Percentiles rank a stretch among this genome's conserved stretches.
phyloP scores from a whole-genome alignment of 345 rosid genomes.

The Ricinus communis region DNA sequence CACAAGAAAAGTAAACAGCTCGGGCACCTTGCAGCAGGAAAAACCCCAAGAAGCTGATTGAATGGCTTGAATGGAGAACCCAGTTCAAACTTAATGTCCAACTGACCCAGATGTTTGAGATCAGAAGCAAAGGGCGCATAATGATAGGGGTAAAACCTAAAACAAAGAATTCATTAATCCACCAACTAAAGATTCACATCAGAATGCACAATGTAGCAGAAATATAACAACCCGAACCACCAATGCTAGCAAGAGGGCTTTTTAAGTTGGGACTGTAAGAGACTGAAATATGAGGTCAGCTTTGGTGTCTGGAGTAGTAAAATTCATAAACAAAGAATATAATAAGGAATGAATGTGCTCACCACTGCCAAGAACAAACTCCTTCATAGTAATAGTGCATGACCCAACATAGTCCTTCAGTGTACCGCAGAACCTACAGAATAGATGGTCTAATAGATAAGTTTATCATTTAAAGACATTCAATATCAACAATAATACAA shows the following conservation, averaged over 20 bases:
- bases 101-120: conserved; percentile 67
- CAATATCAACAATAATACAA: not conserved
- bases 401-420: conserved; percentile 96
- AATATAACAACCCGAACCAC: not conserved
- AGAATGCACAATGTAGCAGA: not conserved
- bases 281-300: not conserved
- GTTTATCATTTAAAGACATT: not conserved
- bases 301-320: not conserved
- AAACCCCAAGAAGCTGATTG: conserved; percentile 89
- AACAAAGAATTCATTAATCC: conserved; percentile 16
- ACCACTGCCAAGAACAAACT: conserved; percentile 98
- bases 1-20: conserved; percentile 6
- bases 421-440: conserved; percentile 68
- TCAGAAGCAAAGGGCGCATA: conserved; percentile 99
- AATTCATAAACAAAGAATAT: too few relatives aligned
- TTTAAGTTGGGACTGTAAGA: not conserved
- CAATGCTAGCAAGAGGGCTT: not conserved
- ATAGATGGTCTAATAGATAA: conserved; percentile 19
- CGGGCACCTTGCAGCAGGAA: conserved; percentile 87
- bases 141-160: conserved; percentile 95
- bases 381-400: conserved; percentile 97
- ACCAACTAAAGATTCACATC: not conserved
- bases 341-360: too few relatives aligned
- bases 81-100: conserved; percentile 65
- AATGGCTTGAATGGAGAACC: conserved; percentile 91